Percentiles rank a stretch among this genome's conserved stretches.
Conservation (phyloP, 1,139 yeast genomes). For the Tardiomyces depauwii region DNA sequence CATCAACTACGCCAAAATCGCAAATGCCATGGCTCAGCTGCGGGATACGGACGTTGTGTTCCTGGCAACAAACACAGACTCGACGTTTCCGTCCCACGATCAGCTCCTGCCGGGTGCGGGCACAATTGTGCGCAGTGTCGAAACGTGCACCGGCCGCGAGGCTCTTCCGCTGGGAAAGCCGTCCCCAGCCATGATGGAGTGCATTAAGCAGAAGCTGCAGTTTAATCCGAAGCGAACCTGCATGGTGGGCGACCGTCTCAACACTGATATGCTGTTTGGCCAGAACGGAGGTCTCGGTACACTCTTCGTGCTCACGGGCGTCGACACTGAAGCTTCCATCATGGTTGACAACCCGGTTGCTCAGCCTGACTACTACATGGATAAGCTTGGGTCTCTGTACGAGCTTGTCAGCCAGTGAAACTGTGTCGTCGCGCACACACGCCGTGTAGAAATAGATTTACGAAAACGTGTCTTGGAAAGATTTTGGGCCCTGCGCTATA, state of each 20-base stretch:
- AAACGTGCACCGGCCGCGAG: slow-evolving; percentile 62
- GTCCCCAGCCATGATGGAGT: slow-evolving; percentile 78
- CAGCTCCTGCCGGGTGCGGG: slow-evolving; percentile 91
- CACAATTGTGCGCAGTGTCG: slow-evolving; percentile 71
- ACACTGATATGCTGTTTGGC: slow-evolving; percentile 93
- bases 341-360: slow-evolving; percentile 32
- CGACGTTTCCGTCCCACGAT: slow-evolving; percentile 88
- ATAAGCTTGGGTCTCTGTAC: slow-evolving; percentile 63
- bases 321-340: slow-evolving; percentile 61
- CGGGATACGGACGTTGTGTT: slow-evolving; percentile 58
- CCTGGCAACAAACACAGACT: slow-evolving; percentile 91
- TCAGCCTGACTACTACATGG: slow-evolving; percentile 60
- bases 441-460: no score
- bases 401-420: slow-evolving; percentile 30
- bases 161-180: slow-evolving; percentile 82
- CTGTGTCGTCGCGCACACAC: neutral
- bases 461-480: no score
- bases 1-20: slow-evolving; percentile 70
- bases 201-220: slow-evolving; percentile 60
- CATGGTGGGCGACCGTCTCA: slow-evolving; percentile 93
- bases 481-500: no score
- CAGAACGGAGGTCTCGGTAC: slow-evolving; percentile 76
- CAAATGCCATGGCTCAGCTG: slow-evolving; percentile 73
- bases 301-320: slow-evolving; percentile 79
- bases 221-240: slow-evolving; percentile 55